Percentiles rank a stretch among this genome's conserved stretches.
Conservation (phyloP, 371 early-diverging fungal genomes). For the Rhizopus sp. region DNA sequence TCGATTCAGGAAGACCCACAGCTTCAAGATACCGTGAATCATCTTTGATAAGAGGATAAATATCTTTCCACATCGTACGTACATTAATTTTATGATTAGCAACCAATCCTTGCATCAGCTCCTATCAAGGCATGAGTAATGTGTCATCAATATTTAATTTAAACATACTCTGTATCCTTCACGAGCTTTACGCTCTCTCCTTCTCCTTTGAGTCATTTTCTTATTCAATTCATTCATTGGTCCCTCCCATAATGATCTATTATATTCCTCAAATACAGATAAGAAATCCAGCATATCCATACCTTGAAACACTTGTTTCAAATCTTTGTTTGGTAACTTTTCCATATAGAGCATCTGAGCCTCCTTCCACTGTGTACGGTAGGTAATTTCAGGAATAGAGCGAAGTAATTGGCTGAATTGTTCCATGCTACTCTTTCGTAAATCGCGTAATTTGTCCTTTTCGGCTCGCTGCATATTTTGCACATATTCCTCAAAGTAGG, state of each 20-base stretch:
- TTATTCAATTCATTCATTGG: conserved; percentile 47
- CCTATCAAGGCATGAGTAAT: conserved; percentile 19
- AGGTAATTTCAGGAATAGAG: conserved; percentile 64
- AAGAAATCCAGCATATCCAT: conserved; percentile 84
- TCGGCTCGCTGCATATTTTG: conserved; percentile 56
- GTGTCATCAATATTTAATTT: conserved; percentile 1
- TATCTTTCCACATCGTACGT: conserved; percentile 80
- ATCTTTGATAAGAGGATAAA: conserved; percentile 73
- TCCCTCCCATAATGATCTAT: conserved; percentile 64
- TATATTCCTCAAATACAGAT: conserved; percentile 79
- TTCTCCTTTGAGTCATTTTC: conserved; percentile 39
- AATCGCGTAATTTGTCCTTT: conserved; percentile 65
- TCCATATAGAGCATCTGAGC: conserved; percentile 48
- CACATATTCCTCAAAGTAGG: conserved; percentile 68
- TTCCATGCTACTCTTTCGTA: conserved; percentile 67
- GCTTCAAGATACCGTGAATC: conserved; percentile 73
- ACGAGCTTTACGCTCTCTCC: conserved; percentile 72
- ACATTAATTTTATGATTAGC: conserved; percentile 62
- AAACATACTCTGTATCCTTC: conserved; percentile 58
- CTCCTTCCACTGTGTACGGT: conserved; percentile 70
- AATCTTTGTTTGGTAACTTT: conserved; percentile 50
- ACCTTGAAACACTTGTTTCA: conserved; percentile 59
- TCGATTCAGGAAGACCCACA: conserved; percentile 83
- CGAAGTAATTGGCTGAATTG: conserved; percentile 58
- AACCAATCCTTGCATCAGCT: conserved; percentile 62